Evolutionary conservation across 2,329 filamentous ascomycete species (phyloP).

Genomic region (Huntiella omanensis): DNA sequence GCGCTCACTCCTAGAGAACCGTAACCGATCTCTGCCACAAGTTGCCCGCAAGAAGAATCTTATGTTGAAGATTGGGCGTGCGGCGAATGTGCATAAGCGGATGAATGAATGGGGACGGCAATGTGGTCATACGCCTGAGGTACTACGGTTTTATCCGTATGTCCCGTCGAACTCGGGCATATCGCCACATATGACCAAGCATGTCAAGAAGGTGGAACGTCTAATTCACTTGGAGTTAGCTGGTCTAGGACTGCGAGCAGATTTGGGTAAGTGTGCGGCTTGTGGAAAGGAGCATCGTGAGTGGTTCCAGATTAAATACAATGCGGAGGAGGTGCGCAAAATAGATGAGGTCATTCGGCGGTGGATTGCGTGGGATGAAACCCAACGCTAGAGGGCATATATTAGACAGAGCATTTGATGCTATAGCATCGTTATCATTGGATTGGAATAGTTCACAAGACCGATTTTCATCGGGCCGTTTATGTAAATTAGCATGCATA

Average conservation of each 20-base stretch:
- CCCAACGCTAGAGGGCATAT: not conserved
- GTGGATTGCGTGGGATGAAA: constrained; percentile 73
- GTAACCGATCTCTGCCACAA: constrained; percentile 20
- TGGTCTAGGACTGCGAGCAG: constrained; percentile 34
- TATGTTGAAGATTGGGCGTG: constrained; percentile 47
- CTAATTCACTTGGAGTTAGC: constrained; percentile 80
- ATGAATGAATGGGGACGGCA: constrained; percentile 88
- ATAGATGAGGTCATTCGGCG: constrained; percentile 52
- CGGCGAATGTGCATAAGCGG: constrained; percentile 70
- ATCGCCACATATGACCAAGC: constrained; percentile 52
- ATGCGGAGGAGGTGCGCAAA: constrained; percentile 46
- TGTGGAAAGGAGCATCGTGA: constrained; percentile 80
- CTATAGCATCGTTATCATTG: no score
- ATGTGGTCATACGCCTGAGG: constrained; percentile 72
- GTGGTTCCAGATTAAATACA: constrained; percentile 84
- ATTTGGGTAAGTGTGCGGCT: constrained; percentile 43
- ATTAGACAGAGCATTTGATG: no score
- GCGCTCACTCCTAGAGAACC: constrained; percentile 5
- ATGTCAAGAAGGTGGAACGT: constrained; percentile 73
- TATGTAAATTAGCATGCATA: no score
- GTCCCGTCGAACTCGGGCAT: constrained; percentile 23
- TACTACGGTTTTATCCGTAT: constrained; percentile 87
- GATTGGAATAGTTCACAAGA: no score
- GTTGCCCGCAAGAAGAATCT: constrained; percentile 35
- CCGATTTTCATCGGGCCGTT: no score